Evolutionary conservation across 805 yeast genomes (phyloP).

Genomic region (Lipomyces anomalus): DNA sequence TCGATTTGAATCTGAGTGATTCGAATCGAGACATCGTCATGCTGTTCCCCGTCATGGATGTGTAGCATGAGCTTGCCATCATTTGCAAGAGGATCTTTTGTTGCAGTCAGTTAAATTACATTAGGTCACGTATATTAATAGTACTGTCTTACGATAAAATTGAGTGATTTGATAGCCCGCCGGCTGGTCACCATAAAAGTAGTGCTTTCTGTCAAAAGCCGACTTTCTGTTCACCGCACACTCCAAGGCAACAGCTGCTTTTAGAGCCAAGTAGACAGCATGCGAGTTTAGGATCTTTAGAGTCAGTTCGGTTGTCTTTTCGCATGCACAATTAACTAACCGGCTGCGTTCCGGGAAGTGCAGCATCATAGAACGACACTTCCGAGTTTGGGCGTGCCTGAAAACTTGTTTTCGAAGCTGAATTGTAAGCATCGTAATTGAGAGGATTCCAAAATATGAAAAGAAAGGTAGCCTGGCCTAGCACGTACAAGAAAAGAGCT

Average conservation of each 20-base stretch:
- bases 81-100: conserved; percentile 58
- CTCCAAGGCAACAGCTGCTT: conserved; percentile 65
- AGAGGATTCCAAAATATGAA: no score
- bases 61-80: conserved; percentile 54
- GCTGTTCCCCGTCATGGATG: conserved; percentile 46
- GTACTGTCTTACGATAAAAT: conserved; percentile 41
- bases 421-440: conserved; percentile 40
- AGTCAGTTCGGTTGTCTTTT: no score
- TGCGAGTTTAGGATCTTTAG: conserved; percentile 53
- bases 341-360: conserved; percentile 93
- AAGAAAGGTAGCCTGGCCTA: no score
- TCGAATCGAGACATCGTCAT: conserved; percentile 43
- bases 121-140: background rate
- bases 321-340: conserved; percentile 5
- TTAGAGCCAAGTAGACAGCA: conserved; percentile 63
- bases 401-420: conserved; percentile 36
- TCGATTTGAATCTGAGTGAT: conserved; percentile 84
- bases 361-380: conserved; percentile 73
- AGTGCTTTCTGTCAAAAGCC: conserved; percentile 88
- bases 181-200: conserved; percentile 95
- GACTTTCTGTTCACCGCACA: conserved; percentile 52
- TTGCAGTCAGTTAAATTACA: background rate
- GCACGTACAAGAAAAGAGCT: conserved; percentile 59
- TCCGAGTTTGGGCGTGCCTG: conserved; percentile 57
- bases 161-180: conserved; percentile 95